Base-by-base conservation (phyloP, 2,329 filamentous ascomycete genomes). In the Paraconiothyrium sp. region DNA sequence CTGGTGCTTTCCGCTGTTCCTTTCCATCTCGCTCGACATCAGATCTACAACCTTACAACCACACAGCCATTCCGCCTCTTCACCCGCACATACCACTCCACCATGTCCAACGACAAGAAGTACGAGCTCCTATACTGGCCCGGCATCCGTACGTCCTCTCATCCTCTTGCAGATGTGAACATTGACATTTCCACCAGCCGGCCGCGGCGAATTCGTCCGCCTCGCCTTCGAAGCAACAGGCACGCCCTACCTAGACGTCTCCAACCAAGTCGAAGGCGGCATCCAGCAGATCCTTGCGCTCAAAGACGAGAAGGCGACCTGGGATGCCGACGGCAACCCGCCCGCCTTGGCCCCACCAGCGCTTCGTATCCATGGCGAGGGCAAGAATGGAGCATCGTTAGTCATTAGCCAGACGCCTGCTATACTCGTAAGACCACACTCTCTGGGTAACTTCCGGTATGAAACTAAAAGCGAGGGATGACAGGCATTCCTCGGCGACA, bases 101-200 rank as follows among this genome's bases (percentile, higher is more conserved):
- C 37, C 50, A 75, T 74, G 72, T 61, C 72, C 6, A 52, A 69
- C 35, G 67, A 49, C 62, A 72, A 70, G n/a, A 56, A 56, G 24
- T 91, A 90, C 74, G 82, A 89, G 66, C 84, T 92, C 60, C 82
- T 92, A 73, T 93, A 93, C 84, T 92, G 90, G 86, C 89, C 90
- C 20, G 79, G 78, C 20, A 80, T 92, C 48, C 55, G 48, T 50
- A 50, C 5, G 48, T 16, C 46, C 13, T 10, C 6, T 6, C 58
- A 55, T 77, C 66, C 56, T 79, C 83, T 1, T 91, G 90, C 73
- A 82, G 89, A 66, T 84, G 92, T 60, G 82, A 92, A 73, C 93
- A 93, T 84, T 92, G 90, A 86, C 89, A 30, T 30, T 90, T 20
- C 78, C 77, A 80, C 92, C 10, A 50, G 92, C 92, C 37, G 92